A percentile compares a stretch with the other conserved stretches of the same genome.
Evolutionary conservation across 2,329 filamentous ascomycete genomes (phyloP).

Genomic region (Ophiosphaerella korrae): DNA sequence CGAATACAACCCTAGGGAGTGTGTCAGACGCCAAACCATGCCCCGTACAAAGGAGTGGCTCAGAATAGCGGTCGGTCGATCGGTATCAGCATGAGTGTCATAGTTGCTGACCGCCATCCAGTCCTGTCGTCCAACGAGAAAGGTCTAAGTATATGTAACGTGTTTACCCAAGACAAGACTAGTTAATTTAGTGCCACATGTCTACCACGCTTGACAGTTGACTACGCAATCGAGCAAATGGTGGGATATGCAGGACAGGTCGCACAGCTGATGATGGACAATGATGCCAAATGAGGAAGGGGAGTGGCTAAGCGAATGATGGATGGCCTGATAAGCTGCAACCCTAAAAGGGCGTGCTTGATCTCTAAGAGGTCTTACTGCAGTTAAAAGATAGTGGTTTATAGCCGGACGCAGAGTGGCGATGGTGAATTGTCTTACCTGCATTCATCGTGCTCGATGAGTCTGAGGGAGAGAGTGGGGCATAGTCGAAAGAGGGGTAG

Average conservation of each 20-base stretch:
- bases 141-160: not conserved
- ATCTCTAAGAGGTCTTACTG: not conserved
- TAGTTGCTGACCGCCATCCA: constrained; percentile 21
- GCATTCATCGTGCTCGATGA: not conserved
- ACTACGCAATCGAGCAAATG: constrained; percentile 14
- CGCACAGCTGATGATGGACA: constrained; percentile 1
- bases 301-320: not conserved
- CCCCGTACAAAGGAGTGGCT: constrained; percentile 9
- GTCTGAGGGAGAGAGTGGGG: too few species aligned
- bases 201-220: constrained; percentile 2
- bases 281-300: not conserved
- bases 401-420: not conserved
- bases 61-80: constrained; percentile 17
- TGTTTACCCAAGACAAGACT: not conserved
- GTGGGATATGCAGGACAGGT: not conserved
- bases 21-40: not conserved
- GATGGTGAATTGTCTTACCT: not conserved
- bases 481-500: too few species aligned
- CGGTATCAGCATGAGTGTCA: constrained; percentile 21
- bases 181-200: not conserved
- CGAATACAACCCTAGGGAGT: constrained; percentile 1
- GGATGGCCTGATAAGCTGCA: not conserved
- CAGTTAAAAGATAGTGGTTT: not conserved
- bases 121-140: constrained; percentile 8
- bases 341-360: not conserved